Evolutionary conservation across 768 basidiomycete species (phyloP).

Genomic region (Trametes punicea): DNA sequence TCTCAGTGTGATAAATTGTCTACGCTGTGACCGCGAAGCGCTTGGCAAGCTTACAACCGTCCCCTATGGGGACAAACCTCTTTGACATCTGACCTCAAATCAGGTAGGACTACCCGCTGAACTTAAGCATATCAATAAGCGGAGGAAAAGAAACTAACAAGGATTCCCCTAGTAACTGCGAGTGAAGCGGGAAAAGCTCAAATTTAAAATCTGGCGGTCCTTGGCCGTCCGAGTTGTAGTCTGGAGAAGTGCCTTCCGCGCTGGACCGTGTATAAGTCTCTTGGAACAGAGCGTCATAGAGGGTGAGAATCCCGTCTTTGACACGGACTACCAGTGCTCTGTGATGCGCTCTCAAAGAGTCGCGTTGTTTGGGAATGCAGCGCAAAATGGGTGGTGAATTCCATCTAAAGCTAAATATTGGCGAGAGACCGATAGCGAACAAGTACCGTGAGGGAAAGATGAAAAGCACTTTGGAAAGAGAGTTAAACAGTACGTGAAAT

Average conservation of each 20-base stretch:
- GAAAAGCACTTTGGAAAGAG: conserved; percentile 81
- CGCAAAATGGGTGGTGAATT: conserved; percentile 81
- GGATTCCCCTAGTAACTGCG: conserved; percentile 87
- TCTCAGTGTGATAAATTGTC: conserved; percentile 54
- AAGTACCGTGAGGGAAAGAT: conserved; percentile 83
- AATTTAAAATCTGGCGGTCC: conserved; percentile 74
- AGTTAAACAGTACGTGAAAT: conserved; percentile 81
- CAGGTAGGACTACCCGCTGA: conserved; percentile 82
- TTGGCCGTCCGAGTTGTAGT: conserved; percentile 69
- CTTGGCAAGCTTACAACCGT: conserved; percentile 26
- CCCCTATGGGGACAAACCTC: conserved; percentile 29
- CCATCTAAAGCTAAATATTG: conserved; percentile 84
- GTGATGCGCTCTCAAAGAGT: conserved; percentile 76
- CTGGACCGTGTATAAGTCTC: conserved; percentile 73
- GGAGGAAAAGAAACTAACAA: conserved; percentile 91
- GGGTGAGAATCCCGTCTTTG: conserved; percentile 69
- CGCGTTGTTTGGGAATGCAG: conserved; percentile 86
- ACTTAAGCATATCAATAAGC: conserved; percentile 90
- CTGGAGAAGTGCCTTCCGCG: conserved; percentile 73
- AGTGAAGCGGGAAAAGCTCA: conserved; percentile 84
- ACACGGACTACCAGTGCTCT: conserved; percentile 59
- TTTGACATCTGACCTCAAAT: conserved; percentile 62
- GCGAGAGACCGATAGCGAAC: conserved; percentile 82
- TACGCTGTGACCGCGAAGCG: conserved; percentile 36
- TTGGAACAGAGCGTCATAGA: conserved; percentile 79